Evolutionary conservation across 1,284 basidiomycete genomes (phyloP), one percentile per base, ranked within the genome.

Genomic region (Leccinum ponderosum): DNA sequence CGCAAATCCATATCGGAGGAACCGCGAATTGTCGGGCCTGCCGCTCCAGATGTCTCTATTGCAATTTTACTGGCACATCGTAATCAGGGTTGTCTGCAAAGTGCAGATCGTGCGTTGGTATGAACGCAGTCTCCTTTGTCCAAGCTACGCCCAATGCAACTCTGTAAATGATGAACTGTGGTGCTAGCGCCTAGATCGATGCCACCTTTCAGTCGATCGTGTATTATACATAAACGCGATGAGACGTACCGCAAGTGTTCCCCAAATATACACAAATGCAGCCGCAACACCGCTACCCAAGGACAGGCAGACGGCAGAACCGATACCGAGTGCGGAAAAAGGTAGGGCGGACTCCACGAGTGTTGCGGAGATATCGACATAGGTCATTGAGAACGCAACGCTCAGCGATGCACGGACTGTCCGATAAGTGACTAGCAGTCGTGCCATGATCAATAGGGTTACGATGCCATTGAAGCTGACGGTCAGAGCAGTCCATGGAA

Each of bases 91-190:
- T 57, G 53, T 29, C 3, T 39, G 53, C 33, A 25, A 59, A 59
- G 15, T 11, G 6, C 7, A 59, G 55, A 15, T 6, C 17, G 1
- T 12, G 31, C 2, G 11, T 29, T 9, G 25, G 17, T 6, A 14
- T 37, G 25, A 56, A 39, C 15, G 20, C 37, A 3, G 47, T 56
- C 7, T 59, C 58, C 53, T 37, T 58, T 6, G 53, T 39, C 58
- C 58, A 59, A 12, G 58, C 58, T 9, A 57, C 14, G 7, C 53
- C 58, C 17, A 20, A 8, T 8, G 58, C 58, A 12, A 59, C n/a
- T 17, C 59, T 60, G 56, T 60, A 60, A 4, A 60, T 58, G 37
- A 60, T 60, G 27, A 58, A 53, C n/a, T 60, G 59, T 5, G 59
- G 59, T 17, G 59, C 42, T n/a, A 60, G 29, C n/a, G 42, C 55